Evolutionary conservation across 2,329 filamentous ascomycete genomes (phyloP).

Genomic region (Camptophora hylomeconis): DNA sequence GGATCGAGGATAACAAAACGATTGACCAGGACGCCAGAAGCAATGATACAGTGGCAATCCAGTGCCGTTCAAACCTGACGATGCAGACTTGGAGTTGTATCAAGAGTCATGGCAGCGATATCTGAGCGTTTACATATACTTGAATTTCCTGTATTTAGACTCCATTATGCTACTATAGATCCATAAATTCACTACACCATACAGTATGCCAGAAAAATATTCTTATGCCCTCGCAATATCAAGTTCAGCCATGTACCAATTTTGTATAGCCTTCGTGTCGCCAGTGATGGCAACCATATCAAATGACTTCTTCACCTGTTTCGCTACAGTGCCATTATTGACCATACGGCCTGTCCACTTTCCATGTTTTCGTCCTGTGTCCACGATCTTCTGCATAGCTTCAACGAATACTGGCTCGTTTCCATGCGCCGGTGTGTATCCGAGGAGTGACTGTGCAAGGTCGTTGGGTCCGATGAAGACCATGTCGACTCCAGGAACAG

Average conservation of each 20-base stretch:
- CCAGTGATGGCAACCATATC: slow-evolving; percentile 35
- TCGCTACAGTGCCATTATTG: slow-evolving; percentile 31
- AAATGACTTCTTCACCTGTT: slow-evolving; percentile 26
- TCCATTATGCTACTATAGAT: too few relatives aligned
- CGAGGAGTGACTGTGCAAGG: slow-evolving; percentile 47
- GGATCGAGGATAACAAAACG: too few relatives aligned
- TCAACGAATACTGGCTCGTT: slow-evolving; percentile 43
- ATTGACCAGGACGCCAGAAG: too few relatives aligned
- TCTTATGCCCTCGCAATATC: slow-evolving; percentile 25
- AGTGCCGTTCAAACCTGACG: too few relatives aligned
- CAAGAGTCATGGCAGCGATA: too few relatives aligned
- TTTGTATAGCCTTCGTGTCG: slow-evolving; percentile 36
- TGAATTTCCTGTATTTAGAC: too few relatives aligned
- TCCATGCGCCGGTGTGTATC: slow-evolving; percentile 42
- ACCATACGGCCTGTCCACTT: slow-evolving; percentile 50
- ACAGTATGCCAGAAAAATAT: too few relatives aligned
- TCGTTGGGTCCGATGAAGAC: slow-evolving; percentile 24
- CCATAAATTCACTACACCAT: too few relatives aligned
- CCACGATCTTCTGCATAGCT: slow-evolving; percentile 46
- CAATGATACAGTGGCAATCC: too few relatives aligned
- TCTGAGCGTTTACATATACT: too few relatives aligned
- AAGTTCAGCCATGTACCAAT: slow-evolving; percentile 35
- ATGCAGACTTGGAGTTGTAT: too few relatives aligned
- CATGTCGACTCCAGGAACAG: slow-evolving; percentile 28
- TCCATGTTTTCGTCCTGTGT: slow-evolving; percentile 45